Conservation (phyloP, 2,329 filamentous ascomycete species). For the Gliomastix tumulicola region DNA sequence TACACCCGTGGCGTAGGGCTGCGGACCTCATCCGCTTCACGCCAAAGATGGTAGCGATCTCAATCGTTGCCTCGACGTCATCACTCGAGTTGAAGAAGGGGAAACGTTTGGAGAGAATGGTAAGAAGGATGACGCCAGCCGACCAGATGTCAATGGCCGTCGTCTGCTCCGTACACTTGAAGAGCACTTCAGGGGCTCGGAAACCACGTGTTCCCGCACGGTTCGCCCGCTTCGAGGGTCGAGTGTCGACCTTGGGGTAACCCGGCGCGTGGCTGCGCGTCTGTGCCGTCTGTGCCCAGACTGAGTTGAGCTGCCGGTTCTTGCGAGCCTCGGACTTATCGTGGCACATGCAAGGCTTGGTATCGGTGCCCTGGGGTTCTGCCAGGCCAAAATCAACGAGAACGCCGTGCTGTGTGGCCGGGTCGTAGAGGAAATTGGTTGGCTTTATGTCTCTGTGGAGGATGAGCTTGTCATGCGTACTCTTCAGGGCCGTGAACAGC, state of each 20-base stretch:
- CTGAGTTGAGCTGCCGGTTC: constrained; percentile 48
- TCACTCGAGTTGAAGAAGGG: constrained; percentile 99
- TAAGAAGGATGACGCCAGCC: constrained; percentile 93
- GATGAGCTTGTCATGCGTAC: constrained; percentile 78
- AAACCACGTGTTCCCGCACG: constrained; percentile 93
- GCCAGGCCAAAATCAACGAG: constrained; percentile 99
- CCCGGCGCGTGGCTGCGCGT: constrained; percentile 31
- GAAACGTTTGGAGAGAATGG: constrained; percentile 83
- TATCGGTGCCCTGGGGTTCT: constrained; percentile 72
- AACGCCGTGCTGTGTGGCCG: constrained; percentile 71
- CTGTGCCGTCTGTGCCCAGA: constrained; percentile 42
- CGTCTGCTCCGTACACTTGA: constrained; percentile 94
- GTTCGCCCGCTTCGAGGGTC: constrained; percentile 84
- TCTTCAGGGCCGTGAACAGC: constrained; percentile 75
- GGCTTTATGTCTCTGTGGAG: constrained; percentile 96
- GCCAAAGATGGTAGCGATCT: constrained; percentile 94
- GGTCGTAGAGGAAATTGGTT: constrained; percentile 94
- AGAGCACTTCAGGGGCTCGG: constrained; percentile 89
- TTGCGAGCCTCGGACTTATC: constrained; percentile 57
- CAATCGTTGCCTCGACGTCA: constrained; percentile 94
- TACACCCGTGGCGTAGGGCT: constrained; percentile 78
- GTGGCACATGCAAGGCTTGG: constrained; percentile 76
- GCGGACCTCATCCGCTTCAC: constrained; percentile 74
- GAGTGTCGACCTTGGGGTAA: constrained; percentile 84
- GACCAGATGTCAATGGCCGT: constrained; percentile 97